phyloP scores from a whole-genome alignment of 352 stramenopile species.

The Saprolegnia parasitica region DNA sequence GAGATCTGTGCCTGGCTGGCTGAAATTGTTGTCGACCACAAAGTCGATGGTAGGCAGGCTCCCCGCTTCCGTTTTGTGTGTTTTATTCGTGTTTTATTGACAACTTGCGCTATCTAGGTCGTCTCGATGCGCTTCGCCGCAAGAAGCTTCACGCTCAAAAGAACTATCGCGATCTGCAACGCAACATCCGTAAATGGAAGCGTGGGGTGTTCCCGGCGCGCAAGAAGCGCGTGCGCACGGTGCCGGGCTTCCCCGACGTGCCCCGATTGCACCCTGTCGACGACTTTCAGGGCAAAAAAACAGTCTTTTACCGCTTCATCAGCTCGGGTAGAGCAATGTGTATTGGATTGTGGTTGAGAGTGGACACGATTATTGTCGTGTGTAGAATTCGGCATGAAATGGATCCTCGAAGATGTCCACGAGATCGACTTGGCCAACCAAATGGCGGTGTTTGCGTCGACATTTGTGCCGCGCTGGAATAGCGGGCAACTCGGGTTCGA shows the following conservation, averaged over 20 bases:
- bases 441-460: conserved; percentile 39
- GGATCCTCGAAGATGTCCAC: conserved; percentile 46
- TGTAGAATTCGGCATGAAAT: conserved; percentile 40
- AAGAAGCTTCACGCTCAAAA: conserved; percentile 16
- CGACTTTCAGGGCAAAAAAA: conserved; percentile 40
- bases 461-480: conserved; percentile 52
- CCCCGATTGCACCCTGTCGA: conserved; percentile 20
- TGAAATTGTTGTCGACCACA: conserved; percentile 2
- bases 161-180: background rate
- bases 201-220: background rate
- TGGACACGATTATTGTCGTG: background rate
- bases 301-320: conserved; percentile 49
- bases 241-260: conserved; percentile 15
- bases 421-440: conserved; percentile 42
- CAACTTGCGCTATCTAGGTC: background rate
- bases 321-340: conserved; percentile 30
- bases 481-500: conserved; percentile 43
- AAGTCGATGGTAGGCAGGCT: conserved; percentile 10
- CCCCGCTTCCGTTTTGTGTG: too few relatives aligned
- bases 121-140: background rate
- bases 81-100: background rate
- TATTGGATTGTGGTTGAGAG: background rate
- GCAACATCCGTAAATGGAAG: conserved; percentile 2
- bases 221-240: background rate
- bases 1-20: conserved; percentile 23